Conservation (phyloP, 345 rosid species). For the Populus davidiana region DNA sequence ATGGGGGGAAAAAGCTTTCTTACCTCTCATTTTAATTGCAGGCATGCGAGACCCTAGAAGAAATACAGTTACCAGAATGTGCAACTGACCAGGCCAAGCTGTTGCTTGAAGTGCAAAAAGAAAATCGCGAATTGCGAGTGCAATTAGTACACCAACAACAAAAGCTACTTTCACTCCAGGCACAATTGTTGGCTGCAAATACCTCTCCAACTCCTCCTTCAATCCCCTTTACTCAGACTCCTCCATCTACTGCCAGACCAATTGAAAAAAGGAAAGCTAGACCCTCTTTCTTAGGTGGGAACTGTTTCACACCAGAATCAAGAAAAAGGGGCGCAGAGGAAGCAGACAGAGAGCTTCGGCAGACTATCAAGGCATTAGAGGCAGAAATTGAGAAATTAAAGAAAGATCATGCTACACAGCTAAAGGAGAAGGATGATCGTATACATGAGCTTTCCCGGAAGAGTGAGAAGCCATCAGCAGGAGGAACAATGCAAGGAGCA, state of each 20-base stretch:
- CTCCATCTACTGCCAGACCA: constrained; percentile 60
- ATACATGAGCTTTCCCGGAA: constrained; percentile 52
- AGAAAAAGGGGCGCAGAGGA: constrained; percentile 53
- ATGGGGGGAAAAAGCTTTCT: too few species aligned
- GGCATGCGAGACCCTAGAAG: constrained; percentile 56
- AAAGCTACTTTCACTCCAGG: constrained; percentile 64
- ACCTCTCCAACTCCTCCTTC: constrained; percentile 73
- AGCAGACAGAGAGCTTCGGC: constrained; percentile 52
- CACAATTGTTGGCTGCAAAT: constrained; percentile 64
- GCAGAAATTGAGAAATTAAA: constrained; percentile 72
- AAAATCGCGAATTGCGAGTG: constrained; percentile 73
- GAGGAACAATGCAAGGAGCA: constrained; percentile 27
- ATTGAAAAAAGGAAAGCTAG: constrained; percentile 56
- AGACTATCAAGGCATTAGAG: constrained; percentile 62
- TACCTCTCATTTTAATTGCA: constrained; percentile 16
- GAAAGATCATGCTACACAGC: constrained; percentile 62
- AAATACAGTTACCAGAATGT: constrained; percentile 44
- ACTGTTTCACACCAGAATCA: constrained; percentile 76
- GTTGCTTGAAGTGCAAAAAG: constrained; percentile 77
- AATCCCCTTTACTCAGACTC: constrained; percentile 63
- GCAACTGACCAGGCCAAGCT: constrained; percentile 61
- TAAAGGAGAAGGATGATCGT: constrained; percentile 73
- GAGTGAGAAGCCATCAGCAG: constrained; percentile 41
- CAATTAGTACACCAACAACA: constrained; percentile 74
- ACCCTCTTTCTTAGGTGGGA: constrained; percentile 61